phyloP scores from a whole-genome alignment of 352 stramenopile species.

The Globisporangium cylindrosporum region DNA sequence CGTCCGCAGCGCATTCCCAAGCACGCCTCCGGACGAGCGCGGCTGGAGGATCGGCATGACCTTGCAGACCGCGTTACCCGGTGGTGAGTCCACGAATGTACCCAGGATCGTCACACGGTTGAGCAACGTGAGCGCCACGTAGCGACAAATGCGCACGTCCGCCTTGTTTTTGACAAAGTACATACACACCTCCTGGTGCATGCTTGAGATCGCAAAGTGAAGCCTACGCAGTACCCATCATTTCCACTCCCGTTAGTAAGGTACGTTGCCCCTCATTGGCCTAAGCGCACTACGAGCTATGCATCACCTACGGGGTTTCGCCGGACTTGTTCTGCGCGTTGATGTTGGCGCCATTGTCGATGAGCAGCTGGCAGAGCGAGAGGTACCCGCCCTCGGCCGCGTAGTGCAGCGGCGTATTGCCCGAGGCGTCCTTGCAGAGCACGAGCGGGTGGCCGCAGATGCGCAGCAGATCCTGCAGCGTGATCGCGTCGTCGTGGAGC shows the following conservation, averaged over 20 bases:
- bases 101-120: constrained; percentile 54
- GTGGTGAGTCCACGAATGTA: constrained; percentile 60
- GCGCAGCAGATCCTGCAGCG: constrained; percentile 56
- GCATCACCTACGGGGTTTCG: constrained; percentile 59
- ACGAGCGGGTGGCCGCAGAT: constrained; percentile 75
- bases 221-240: constrained; percentile 15
- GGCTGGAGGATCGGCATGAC: constrained; percentile 58
- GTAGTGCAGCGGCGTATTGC: constrained; percentile 78
- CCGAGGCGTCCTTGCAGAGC: constrained; percentile 52
- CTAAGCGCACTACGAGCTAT: too few species aligned
- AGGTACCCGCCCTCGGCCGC: constrained; percentile 75
- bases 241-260: too few species aligned
- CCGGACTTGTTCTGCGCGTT: constrained; percentile 77
- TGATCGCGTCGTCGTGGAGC: constrained; percentile 48
- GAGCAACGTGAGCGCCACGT: constrained; percentile 49
- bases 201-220: constrained; percentile 80
- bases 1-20: constrained; percentile 14
- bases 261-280: too few species aligned
- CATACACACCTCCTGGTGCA: constrained; percentile 62
- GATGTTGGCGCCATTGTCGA: constrained; percentile 66
- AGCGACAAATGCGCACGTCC: constrained; percentile 60
- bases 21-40: constrained; percentile 20
- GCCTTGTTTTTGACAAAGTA: constrained; percentile 59
- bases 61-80: constrained; percentile 44
- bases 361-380: constrained; percentile 53